Conservation (phyloP, 1,284 basidiomycete genomes). For the Boletus holoroseus region DNA sequence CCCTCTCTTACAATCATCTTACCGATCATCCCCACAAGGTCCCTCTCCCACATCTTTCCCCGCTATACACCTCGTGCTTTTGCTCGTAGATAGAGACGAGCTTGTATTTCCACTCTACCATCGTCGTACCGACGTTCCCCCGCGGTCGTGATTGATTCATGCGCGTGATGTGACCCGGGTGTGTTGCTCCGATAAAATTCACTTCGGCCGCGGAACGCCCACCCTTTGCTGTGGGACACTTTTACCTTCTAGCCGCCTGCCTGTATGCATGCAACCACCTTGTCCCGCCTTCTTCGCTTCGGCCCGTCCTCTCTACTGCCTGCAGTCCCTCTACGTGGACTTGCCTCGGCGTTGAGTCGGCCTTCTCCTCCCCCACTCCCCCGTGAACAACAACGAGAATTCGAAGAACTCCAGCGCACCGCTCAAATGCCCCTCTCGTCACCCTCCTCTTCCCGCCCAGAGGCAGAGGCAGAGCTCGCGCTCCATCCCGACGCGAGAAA, state of each 20-base stretch:
- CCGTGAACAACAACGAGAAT: slow-evolving; percentile 64
- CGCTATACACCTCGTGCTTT: too few species aligned
- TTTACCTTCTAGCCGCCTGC: too few species aligned
- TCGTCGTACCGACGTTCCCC: too few species aligned
- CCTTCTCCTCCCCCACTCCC: slow-evolving; percentile 71
- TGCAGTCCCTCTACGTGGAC: background rate
- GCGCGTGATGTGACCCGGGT: too few species aligned
- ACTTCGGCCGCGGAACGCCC: background rate
- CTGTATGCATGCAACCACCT: too few species aligned
- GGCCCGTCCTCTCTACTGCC: background rate
- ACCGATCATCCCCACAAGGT: background rate
- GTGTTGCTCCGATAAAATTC: too few species aligned
- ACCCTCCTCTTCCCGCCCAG: slow-evolving; percentile 17
- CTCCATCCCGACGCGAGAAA: slow-evolving; percentile 66
- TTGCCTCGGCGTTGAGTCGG: slow-evolving; percentile 39
- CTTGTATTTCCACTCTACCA: too few species aligned
- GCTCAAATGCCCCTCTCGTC: slow-evolving; percentile 44
- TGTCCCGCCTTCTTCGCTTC: background rate
- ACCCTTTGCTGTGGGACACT: too few species aligned
- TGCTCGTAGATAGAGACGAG: too few species aligned
- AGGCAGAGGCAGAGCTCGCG: slow-evolving; percentile 38
- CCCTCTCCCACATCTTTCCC: too few species aligned
- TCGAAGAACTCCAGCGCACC: slow-evolving; percentile 63
- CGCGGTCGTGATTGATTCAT: too few species aligned
- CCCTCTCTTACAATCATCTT: background rate